Percentiles rank a stretch among this genome's conserved stretches.
Conservation (phyloP, 1,139 yeast species). For the Martiniozyma asiatica region DNA sequence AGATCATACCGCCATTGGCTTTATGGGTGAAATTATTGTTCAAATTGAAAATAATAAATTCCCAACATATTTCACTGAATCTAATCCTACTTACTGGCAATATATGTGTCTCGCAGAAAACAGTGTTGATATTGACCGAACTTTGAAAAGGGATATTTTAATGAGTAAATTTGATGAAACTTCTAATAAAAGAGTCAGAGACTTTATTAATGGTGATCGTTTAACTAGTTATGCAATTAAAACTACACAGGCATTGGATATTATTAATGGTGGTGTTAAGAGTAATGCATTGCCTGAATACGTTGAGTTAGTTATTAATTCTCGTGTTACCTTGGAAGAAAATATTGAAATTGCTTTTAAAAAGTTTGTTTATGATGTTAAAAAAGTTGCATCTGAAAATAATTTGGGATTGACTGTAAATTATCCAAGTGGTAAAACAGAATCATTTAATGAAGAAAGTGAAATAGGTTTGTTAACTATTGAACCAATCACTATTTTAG, state of each 20-base stretch:
- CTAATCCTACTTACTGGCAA: slow-evolving; percentile 31
- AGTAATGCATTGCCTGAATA: slow-evolving; percentile 66
- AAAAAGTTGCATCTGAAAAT: slow-evolving; percentile 31
- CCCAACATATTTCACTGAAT: slow-evolving; percentile 26
- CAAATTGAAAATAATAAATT: slow-evolving; percentile 29
- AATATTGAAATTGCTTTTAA: slow-evolving; percentile 23
- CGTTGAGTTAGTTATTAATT: slow-evolving; percentile 32
- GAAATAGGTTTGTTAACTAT: slow-evolving; percentile 36
- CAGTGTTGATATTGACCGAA: slow-evolving; percentile 21
- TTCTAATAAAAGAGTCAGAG: slow-evolving; percentile 28
- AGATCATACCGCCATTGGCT: slow-evolving; percentile 35
- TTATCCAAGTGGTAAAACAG: slow-evolving; percentile 20
- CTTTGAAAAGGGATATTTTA: slow-evolving; percentile 27
- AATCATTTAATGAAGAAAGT: slow-evolving; percentile 27
- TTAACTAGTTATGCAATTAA: slow-evolving; percentile 33
- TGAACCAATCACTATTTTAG: slow-evolving; percentile 23
- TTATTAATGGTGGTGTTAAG: slow-evolving; percentile 58
- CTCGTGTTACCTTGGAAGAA: slow-evolving; percentile 23
- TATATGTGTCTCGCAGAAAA: slow-evolving; percentile 36
- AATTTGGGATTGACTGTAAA: slow-evolving; percentile 31
- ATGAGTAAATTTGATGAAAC: slow-evolving; percentile 26
- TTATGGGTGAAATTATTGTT: slow-evolving; percentile 29
- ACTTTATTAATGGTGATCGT: slow-evolving; percentile 22
- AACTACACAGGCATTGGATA: slow-evolving; percentile 62
- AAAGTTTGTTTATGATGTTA: slow-evolving; percentile 21